These are phyloP conservation scores for Amylostereum chailletii DNA, from an alignment of 1,284 basidiomycete genomes.

Conservation along the genomic window DNA sequence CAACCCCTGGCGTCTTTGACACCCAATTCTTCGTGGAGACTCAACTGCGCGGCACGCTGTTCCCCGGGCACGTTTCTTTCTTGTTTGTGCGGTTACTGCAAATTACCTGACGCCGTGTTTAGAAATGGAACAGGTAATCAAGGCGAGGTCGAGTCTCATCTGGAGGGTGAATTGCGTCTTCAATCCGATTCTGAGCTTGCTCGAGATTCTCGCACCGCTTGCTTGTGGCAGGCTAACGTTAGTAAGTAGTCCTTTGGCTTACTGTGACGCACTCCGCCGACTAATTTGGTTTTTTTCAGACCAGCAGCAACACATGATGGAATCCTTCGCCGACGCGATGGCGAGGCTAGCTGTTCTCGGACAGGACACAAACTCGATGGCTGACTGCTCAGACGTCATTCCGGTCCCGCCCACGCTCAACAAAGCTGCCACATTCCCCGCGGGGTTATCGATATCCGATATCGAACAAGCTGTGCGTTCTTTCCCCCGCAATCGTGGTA, in stretches of 20 bases:
- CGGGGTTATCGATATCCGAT: conserved; percentile 16
- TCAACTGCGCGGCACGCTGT: conserved; percentile 21
- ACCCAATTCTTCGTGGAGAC: conserved; percentile 33
- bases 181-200: conserved; percentile 17
- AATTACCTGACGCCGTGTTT: neutral
- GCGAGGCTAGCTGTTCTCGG: conserved; percentile 19
- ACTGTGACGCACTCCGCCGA: too few species aligned
- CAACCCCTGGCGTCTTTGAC: conserved; percentile 26
- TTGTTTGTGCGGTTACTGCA: neutral
- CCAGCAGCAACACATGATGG: conserved; percentile 15
- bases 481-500: too few species aligned
- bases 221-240: conserved; percentile 15
- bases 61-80: conserved; percentile 16
- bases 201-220: conserved; percentile 16
- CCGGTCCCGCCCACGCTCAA: conserved; percentile 14
- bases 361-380: conserved; percentile 12
- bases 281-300: too few species aligned
- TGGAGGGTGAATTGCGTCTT: conserved; percentile 20
- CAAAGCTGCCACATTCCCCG: conserved; percentile 17
- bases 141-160: conserved; percentile 16
- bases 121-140: conserved; percentile 9
- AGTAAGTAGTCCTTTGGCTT: conserved; percentile 7
- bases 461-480: conserved; percentile 1
- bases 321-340: conserved; percentile 17
- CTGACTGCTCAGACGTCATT: conserved; percentile 20